These are phyloP conservation scores for Astrothelium macrocarpum DNA, from an alignment of 495 filamentous ascomycete species.

Conservation along the genomic window DNA sequence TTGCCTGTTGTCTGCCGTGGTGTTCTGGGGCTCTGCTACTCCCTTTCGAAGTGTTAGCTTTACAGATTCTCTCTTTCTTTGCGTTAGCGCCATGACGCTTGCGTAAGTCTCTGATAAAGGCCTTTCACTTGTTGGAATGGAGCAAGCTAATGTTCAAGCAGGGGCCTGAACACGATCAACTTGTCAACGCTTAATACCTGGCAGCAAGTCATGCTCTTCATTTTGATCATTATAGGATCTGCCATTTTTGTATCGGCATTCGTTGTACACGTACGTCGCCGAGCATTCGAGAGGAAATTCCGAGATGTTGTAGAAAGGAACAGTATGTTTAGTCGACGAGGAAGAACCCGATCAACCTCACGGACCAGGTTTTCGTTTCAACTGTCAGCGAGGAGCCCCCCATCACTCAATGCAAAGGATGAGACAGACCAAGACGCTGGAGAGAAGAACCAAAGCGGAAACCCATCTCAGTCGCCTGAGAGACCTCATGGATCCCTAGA, in stretches of 20 bases:
- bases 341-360: neutral
- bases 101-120: conserved; percentile 31
- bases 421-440: neutral
- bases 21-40: conserved; percentile 64
- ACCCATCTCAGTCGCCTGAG: neutral
- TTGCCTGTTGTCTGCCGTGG: conserved; percentile 52
- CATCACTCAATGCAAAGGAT: neutral
- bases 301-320: conserved; percentile 46
- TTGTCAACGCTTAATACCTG: conserved; percentile 63
- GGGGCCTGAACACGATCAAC: conserved; percentile 44
- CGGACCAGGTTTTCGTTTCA: neutral
- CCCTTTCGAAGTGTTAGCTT: conserved; percentile 56
- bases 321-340: conserved; percentile 1
- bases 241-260: conserved; percentile 56
- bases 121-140: neutral
- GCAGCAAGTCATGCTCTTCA: conserved; percentile 67
- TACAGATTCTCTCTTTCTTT: conserved; percentile 66
- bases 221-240: conserved; percentile 63
- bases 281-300: conserved; percentile 62
- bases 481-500: neutral
- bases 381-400: neutral
- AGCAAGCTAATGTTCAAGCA: conserved; percentile 57
- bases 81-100: conserved; percentile 70
- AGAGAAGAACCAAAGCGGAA: neutral
- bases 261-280: conserved; percentile 55